Evolutionary conservation across 768 basidiomycete species (phyloP).

Genomic region (Tricholoma furcatifolium): DNA sequence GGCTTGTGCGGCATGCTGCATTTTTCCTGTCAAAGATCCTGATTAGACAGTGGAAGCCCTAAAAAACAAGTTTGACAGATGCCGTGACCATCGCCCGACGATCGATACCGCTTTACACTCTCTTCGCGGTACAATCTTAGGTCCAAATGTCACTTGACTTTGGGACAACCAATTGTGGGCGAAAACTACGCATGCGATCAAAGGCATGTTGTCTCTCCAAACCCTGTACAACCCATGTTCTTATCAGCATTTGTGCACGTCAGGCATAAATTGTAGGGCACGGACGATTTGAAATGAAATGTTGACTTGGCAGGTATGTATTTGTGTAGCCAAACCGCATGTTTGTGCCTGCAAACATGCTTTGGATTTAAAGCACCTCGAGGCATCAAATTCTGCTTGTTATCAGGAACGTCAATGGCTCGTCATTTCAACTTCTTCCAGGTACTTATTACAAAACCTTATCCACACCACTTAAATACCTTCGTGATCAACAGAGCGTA

Average conservation of each 20-base stretch:
- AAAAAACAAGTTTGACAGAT: constrained; percentile 1
- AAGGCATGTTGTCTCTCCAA: too few relatives aligned
- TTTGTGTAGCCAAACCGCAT: background rate
- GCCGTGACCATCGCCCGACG: constrained; percentile 1
- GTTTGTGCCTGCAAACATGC: background rate
- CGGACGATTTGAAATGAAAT: background rate
- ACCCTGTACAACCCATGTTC: background rate
- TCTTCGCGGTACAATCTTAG: background rate
- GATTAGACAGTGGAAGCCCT: background rate
- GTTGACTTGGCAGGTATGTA: background rate
- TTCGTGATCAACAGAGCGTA: constrained; percentile 8
- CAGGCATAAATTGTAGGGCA: background rate
- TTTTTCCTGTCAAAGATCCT: background rate
- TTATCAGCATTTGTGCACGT: too few relatives aligned
- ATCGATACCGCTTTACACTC: background rate
- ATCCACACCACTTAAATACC: constrained; percentile 2
- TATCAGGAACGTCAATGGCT: constrained; percentile 9
- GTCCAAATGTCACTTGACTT: background rate
- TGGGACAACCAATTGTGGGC: too few relatives aligned
- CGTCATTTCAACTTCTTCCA: constrained; percentile 10
- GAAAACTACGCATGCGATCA: too few relatives aligned
- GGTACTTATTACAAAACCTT: constrained; percentile 10
- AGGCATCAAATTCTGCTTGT: constrained; percentile 7
- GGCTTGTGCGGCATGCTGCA: constrained; percentile 3
- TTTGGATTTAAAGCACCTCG: constrained; percentile 8